Base-by-base conservation (phyloP, 2,329 filamentous ascomycete genomes). In the Emmonsiellopsis sp. region DNA sequence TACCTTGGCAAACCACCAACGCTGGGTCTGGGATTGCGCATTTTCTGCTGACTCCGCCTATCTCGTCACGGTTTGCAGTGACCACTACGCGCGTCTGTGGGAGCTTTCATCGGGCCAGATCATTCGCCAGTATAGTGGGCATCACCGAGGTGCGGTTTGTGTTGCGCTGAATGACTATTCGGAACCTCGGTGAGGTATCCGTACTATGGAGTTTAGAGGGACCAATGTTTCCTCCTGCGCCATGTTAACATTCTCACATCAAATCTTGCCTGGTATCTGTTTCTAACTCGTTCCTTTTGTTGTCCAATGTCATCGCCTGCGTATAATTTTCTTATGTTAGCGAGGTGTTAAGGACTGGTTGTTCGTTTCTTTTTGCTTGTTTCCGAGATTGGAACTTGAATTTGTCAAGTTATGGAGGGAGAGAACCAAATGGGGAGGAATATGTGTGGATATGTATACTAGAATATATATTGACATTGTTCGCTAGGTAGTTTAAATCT, bases 1-100 rank as follows among this genome's bases (percentile, higher is more conserved):
- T 2, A 94, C 89, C 1, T 80, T 96, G 1, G 87, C 87, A 21
- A 88, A 87, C 52, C 91, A 96, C 71, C 91, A 96, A 72, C 84
- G 91, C 52, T 96, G 91, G 91, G 91, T 96, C 1, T 96, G 91
- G 91, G 91, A 96, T 69, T 96, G 91, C 64, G 91, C 91, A 0
- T 96, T 96, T 71, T 92, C 87, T 57, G 91, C 91, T 31, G 91
- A 96, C 68, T 91, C 86, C 36, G 91, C 91, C 0, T 96, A 96
- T 65, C 77, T 96, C 6, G 91, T 96, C 10, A 96, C 91, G 0
- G 90, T 91, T 5, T 95, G 89, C 67, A 92, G 86, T 42, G 91
- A 96, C 67, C 91, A 96, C 68, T 96, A 95, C 66, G 91, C 91
- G 2, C 80, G 91, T 14, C 74, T 96, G 53, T 96, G 91, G 91